Conservation (phyloP, 2,329 filamentous ascomycete species). For the Eutypella sp. region DNA sequence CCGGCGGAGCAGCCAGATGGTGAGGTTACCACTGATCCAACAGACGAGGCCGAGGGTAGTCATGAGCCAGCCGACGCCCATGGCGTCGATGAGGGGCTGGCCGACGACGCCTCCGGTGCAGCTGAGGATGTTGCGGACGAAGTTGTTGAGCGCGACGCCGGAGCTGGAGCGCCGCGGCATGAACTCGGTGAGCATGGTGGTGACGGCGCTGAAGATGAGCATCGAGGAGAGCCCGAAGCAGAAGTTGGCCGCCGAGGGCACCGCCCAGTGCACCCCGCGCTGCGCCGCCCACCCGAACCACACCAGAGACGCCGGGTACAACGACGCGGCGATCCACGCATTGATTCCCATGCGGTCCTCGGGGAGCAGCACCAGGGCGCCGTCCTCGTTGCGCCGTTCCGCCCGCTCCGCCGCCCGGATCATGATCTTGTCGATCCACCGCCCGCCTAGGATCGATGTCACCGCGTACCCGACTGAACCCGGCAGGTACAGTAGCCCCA, state of each 20-base stretch:
- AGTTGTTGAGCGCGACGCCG: constrained; percentile 78
- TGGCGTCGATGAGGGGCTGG: constrained; percentile 63
- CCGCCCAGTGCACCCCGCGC: constrained; percentile 60
- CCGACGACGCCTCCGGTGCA: constrained; percentile 67
- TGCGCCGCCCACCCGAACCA: constrained; percentile 74
- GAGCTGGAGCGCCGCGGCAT: constrained; percentile 66
- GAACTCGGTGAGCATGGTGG: constrained; percentile 83
- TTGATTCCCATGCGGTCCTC: constrained; percentile 83
- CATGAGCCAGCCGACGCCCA: constrained; percentile 74
- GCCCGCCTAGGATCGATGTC: constrained; percentile 64
- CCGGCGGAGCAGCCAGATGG: constrained; percentile 57
- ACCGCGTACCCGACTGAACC: constrained; percentile 68
- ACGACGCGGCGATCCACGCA: constrained; percentile 65
- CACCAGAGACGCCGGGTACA: constrained; percentile 67
- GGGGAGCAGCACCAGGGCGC: constrained; percentile 62
- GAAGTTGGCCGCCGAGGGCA: constrained; percentile 60
- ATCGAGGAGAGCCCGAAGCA: constrained; percentile 74
- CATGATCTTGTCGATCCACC: constrained; percentile 81
- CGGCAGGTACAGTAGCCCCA: constrained; percentile 75
- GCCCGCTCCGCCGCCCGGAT: constrained; percentile 66
- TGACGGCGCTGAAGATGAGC: constrained; percentile 69
- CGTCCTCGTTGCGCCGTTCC: constrained; percentile 61
- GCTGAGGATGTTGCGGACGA: constrained; percentile 72
- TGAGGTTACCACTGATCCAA: constrained; percentile 50
- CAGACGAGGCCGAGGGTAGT: constrained; percentile 52